phyloP scores from a whole-genome alignment of 1,284 basidiomycete genomes.

The Puccinia triticina region DNA sequence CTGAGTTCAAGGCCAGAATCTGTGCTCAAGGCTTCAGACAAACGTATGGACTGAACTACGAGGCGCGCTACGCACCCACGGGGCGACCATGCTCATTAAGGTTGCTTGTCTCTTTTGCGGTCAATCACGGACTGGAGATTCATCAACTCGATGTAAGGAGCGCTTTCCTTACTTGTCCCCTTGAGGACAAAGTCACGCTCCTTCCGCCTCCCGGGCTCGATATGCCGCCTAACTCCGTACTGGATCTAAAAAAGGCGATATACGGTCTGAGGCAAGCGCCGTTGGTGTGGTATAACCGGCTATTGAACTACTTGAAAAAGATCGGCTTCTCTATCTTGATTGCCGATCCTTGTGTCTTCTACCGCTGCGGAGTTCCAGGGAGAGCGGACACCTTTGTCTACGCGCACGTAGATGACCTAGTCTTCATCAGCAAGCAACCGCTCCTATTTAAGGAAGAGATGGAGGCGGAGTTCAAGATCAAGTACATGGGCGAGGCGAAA shows the following conservation, averaged over 20 bases:
- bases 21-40: background rate
- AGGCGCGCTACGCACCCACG: background rate
- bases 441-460: background rate
- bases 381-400: background rate
- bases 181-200: background rate
- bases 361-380: background rate
- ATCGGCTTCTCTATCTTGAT: background rate
- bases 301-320: background rate
- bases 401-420: conserved; percentile 19
- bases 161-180: background rate
- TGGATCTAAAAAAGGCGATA: background rate
- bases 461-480: background rate
- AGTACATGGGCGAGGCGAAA: background rate
- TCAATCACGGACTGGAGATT: background rate
- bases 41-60: background rate
- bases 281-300: background rate
- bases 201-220: background rate
- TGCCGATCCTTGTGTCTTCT: conserved; percentile 1
- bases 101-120: background rate
- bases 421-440: background rate
- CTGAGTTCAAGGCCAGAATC: background rate
- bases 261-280: conserved; percentile 21
- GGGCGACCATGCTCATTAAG: background rate
- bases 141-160: conserved; percentile 13
- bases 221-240: background rate